Conservation (phyloP, 257 asterid genomes). For the Nicotiana attenuata region DNA sequence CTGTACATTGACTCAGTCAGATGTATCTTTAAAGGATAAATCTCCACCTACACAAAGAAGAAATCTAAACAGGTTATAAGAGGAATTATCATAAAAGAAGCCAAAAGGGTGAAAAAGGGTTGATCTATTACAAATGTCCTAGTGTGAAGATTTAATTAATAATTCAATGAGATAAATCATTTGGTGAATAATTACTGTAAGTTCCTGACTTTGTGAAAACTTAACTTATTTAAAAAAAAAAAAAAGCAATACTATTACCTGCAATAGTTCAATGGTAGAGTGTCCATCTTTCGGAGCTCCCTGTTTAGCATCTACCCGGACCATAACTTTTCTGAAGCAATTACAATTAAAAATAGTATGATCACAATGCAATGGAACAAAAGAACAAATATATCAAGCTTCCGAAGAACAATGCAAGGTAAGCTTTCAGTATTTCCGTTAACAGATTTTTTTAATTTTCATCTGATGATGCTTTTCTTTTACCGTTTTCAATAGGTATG, state of each 20-base stretch:
- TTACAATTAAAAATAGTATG: neutral
- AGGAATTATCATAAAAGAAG: constrained; percentile 3
- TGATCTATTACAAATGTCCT: neutral
- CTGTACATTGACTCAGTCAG: constrained; percentile 87
- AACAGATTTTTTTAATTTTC: neutral
- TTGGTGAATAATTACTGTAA: too few relatives aligned
- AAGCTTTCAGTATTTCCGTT: neutral
- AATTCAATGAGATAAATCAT: neutral
- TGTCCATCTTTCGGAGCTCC: constrained; percentile 94
- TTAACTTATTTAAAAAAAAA: neutral
- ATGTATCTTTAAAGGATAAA: constrained; percentile 93
- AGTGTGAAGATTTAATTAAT: neutral
- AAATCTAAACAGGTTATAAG: neutral
- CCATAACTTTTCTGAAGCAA: constrained; percentile 86
- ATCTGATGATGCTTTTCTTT: neutral
- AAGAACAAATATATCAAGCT: neutral
- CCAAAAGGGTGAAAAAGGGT: neutral
- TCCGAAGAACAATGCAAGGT: neutral
- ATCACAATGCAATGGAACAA: neutral
- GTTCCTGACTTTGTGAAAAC: neutral
- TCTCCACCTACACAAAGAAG: constrained; percentile 71
- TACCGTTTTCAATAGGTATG: neutral
- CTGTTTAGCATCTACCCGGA: constrained; percentile 95
- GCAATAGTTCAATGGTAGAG: constrained; percentile 87
- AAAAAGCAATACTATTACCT: constrained; percentile 38